phyloP scores from a whole-genome alignment of 148 eudicot genomes.

The Amaranthus hypochondriacus region DNA sequence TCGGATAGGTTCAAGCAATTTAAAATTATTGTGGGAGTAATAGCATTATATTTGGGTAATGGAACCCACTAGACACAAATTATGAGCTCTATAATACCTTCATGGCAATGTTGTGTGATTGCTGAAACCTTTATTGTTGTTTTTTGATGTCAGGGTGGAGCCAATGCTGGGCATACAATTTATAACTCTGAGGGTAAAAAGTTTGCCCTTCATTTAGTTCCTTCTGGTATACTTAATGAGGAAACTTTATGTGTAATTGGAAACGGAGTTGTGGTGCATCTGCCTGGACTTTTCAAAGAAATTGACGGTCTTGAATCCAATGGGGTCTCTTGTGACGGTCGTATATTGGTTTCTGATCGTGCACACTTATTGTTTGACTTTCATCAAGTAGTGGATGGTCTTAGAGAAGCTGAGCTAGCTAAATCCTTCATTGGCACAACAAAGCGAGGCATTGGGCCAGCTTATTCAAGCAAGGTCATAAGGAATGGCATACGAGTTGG shows the following conservation, averaged over 20 bases:
- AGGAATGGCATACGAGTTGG: slow-evolving; percentile 88
- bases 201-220: slow-evolving; percentile 94
- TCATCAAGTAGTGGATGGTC: slow-evolving; percentile 82
- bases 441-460: slow-evolving; percentile 91
- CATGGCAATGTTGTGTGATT: neutral
- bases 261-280: slow-evolving; percentile 91
- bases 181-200: slow-evolving; percentile 92
- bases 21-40: neutral
- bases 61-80: neutral
- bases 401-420: slow-evolving; percentile 85
- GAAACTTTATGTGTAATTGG: slow-evolving; percentile 87
- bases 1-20: neutral
- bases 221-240: slow-evolving; percentile 92
- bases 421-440: slow-evolving; percentile 95
- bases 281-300: slow-evolving; percentile 87
- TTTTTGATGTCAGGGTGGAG: slow-evolving; percentile 65
- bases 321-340: slow-evolving; percentile 78
- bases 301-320: slow-evolving; percentile 82
- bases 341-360: slow-evolving; percentile 89
- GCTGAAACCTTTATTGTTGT: neutral
- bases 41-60: no score
- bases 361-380: slow-evolving; percentile 91
- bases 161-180: slow-evolving; percentile 97
- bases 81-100: neutral
- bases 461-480: slow-evolving; percentile 80